Percentiles rank a stretch among this genome's conserved stretches.
Conservation (phyloP, 495 filamentous ascomycete genomes). For the Amniculicola lignicola region DNA sequence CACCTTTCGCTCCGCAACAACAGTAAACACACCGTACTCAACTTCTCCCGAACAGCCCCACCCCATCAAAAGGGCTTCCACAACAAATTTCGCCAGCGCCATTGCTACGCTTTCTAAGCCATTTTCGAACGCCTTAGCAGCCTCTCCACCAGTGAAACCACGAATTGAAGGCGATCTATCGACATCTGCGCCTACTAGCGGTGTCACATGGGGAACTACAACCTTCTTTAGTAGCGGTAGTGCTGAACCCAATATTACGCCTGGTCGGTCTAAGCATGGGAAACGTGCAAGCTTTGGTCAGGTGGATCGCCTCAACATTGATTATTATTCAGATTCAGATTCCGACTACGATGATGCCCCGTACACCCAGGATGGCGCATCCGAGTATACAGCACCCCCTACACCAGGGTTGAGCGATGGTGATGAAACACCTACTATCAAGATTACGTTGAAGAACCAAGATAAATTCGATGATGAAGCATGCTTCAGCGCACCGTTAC, state of each 20-base stretch:
- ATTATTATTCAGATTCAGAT: slow-evolving; percentile 33
- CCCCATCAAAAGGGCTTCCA: slow-evolving; percentile 39
- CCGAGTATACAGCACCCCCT: slow-evolving; percentile 36
- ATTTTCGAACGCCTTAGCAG: slow-evolving; percentile 65
- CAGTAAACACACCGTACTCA: slow-evolving; percentile 55
- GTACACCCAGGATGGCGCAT: slow-evolving; percentile 44
- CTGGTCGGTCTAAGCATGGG: slow-evolving; percentile 17
- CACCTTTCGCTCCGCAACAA: slow-evolving; percentile 30
- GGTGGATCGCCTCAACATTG: slow-evolving; percentile 15
- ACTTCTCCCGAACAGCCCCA: slow-evolving; percentile 64
- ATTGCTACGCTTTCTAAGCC: slow-evolving; percentile 70
- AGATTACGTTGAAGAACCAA: slow-evolving; percentile 69
- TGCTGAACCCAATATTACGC: slow-evolving; percentile 1
- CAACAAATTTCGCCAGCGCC: slow-evolving; percentile 59
- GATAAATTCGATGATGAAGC: slow-evolving; percentile 74
- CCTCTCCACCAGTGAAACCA: slow-evolving; percentile 59
- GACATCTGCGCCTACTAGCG: slow-evolving; percentile 55
- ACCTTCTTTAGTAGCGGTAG: slow-evolving; percentile 52
- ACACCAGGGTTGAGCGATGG: slow-evolving; percentile 4
- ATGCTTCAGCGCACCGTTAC: slow-evolving; percentile 62
- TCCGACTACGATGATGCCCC: slow-evolving; percentile 17
- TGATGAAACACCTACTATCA: slow-evolving; percentile 43
- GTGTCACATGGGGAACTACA: slow-evolving; percentile 64
- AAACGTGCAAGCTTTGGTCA: slow-evolving; percentile 30
- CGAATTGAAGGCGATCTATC: slow-evolving; percentile 64